Base-by-base conservation (phyloP, 2,329 filamentous ascomycete genomes). In the Meredithiella fracta region DNA sequence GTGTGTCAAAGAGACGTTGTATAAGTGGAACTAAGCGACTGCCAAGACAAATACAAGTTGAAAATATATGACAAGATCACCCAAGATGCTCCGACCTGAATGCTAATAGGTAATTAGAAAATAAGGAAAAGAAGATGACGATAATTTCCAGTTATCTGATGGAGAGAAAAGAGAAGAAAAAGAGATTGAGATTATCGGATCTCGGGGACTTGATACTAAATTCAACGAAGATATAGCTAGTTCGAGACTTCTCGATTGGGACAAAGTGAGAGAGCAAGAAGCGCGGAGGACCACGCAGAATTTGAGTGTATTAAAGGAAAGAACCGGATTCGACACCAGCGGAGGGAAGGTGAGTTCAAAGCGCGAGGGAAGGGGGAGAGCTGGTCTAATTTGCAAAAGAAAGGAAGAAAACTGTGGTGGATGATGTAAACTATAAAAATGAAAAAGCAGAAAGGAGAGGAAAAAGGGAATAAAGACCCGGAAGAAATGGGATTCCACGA, bases 251-350 rank as follows among this genome's bases (percentile, higher is more conserved):
- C 29, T 5, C 29, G 29, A 34, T 34, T 34, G 29, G 5, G 29
- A 6, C 15, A 44, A 49, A 26, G 17, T 49, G 9, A 49, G 44
- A 25, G 44, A 11, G 17, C 6, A 26, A 22, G 44, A 23, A 49
- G 22, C 14, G 11, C 40, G 40, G 40, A n/a, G n/a, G 40, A 22
- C 40, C 40, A 44, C 40, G 3, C 23, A 49, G 23, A 49, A 25
- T 49, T 49, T 49, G 44, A 49, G 44, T 25, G 22, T n/a, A n/a
- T 44, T 23, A 49, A 49, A 49, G 44, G 44, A 49, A 49, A 49
- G 44, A 49, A 49, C 44, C 44, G 22, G 44, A 23, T 34, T 34
- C 29, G 11, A 34, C 29, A 34, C 5, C 29, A 5, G 11, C 29
- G 29, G 11, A 5, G 29, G 29, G 29, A 34, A 34, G 5, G 29